Percentiles rank a stretch among this genome's conserved stretches.
These are phyloP conservation scores for Letharia lupina DNA, from an alignment of 495 filamentous ascomycete species.

Conservation along the genomic window DNA sequence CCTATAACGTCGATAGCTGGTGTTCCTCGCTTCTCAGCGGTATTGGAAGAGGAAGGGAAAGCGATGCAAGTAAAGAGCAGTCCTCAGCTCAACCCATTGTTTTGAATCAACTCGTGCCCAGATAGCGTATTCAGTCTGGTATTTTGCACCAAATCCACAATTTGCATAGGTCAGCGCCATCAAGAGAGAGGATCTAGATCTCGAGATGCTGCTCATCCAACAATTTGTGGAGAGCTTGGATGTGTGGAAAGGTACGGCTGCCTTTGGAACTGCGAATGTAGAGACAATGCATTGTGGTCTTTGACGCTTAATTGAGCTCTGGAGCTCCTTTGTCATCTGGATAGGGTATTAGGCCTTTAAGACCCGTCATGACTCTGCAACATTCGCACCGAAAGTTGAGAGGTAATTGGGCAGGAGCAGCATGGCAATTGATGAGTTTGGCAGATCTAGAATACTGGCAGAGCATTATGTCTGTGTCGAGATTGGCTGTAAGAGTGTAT, in stretches of 20 bases:
- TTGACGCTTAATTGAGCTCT: not conserved
- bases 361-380: not conserved
- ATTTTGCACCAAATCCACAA: too few relatives aligned
- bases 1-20: too few relatives aligned
- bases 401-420: not conserved
- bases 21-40: too few relatives aligned
- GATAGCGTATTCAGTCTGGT: too few relatives aligned
- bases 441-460: not conserved
- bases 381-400: too few relatives aligned
- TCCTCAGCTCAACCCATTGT: too few relatives aligned
- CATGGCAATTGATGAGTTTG: not conserved
- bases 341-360: not conserved
- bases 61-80: too few relatives aligned
- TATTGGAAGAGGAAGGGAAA: too few relatives aligned
- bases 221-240: not conserved
- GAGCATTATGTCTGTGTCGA: not conserved
- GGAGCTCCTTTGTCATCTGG: not conserved
- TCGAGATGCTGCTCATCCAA: not conserved
- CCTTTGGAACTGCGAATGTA: not conserved
- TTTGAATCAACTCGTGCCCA: too few relatives aligned
- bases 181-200: not conserved
- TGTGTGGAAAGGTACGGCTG: not conserved
- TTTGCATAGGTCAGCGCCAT: not conserved
- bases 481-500: not conserved
- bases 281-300: not conserved